phyloP scores from a whole-genome alignment of 2,329 filamentous ascomycete genomes.

The Daldinia eschscholtzii region DNA sequence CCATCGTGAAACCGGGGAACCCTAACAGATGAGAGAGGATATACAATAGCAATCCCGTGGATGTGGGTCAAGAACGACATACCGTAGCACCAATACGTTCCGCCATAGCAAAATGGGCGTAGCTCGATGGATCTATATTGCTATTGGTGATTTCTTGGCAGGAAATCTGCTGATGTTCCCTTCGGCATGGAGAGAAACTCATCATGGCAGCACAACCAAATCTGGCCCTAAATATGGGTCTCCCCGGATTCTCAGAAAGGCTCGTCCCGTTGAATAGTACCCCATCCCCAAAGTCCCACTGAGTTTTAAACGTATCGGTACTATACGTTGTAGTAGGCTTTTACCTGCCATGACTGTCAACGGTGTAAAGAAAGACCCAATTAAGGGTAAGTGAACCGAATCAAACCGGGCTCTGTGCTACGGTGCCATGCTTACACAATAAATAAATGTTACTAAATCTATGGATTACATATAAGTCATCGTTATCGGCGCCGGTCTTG shows the following conservation, averaged over 20 bases:
- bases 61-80: constrained; percentile 24
- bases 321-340: background rate
- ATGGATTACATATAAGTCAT: constrained; percentile 54
- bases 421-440: background rate
- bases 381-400: constrained; percentile 34
- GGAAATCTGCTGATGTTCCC: constrained; percentile 18
- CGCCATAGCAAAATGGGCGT: constrained; percentile 25
- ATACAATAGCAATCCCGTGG: constrained; percentile 7
- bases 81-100: constrained; percentile 17
- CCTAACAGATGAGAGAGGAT: background rate
- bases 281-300: background rate
- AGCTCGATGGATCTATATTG: constrained; percentile 13
- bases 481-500: constrained; percentile 63
- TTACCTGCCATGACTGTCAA: constrained; percentile 27
- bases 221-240: constrained; percentile 26
- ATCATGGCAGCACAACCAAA: background rate
- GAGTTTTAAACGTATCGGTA: constrained; percentile 2
- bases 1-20: background rate
- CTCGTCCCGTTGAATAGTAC: constrained; percentile 3
- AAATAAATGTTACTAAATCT: constrained; percentile 10
- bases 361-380: constrained; percentile 28
- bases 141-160: constrained; percentile 17
- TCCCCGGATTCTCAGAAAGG: constrained; percentile 10
- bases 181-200: constrained; percentile 21
- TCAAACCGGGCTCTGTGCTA: background rate